Conservation (phyloP, 345 rosid genomes). For the Eucalyptus sp. region DNA sequence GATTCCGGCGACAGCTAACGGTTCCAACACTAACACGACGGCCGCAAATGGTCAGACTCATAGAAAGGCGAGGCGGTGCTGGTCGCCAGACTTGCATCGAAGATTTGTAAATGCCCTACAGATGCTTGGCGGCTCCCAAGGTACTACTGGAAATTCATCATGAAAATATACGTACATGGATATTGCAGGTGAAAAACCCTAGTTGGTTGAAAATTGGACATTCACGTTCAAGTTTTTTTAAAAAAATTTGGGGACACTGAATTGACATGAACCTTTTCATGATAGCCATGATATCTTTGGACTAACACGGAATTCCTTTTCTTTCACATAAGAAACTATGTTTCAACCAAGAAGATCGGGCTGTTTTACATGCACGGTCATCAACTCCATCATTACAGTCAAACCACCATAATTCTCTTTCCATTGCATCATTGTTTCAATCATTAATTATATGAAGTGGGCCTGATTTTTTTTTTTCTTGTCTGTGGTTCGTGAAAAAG, state of each 20-base stretch:
- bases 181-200: background rate
- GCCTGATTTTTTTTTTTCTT: background rate
- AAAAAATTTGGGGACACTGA: background rate
- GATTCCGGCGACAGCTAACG: background rate
- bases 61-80: conserved; percentile 92
- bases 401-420: background rate
- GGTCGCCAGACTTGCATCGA: conserved; percentile 99
- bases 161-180: background rate
- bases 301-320: background rate
- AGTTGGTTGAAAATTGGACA: background rate
- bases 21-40: background rate
- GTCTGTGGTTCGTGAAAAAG: background rate
- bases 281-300: background rate
- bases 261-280: background rate
- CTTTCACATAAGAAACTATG: background rate
- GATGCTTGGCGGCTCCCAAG: conserved; percentile 99
- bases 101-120: conserved; percentile 95
- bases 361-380: background rate
- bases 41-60: conserved; percentile 28
- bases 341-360: background rate
- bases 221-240: background rate
- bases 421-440: background rate
- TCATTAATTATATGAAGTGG: background rate
- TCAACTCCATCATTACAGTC: background rate
- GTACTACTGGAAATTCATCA: conserved; percentile 15